Evolutionary conservation across 805 yeast genomes (phyloP), one percentile per base, ranked within the genome.

Genomic region (Cephaloascus albidus): DNA sequence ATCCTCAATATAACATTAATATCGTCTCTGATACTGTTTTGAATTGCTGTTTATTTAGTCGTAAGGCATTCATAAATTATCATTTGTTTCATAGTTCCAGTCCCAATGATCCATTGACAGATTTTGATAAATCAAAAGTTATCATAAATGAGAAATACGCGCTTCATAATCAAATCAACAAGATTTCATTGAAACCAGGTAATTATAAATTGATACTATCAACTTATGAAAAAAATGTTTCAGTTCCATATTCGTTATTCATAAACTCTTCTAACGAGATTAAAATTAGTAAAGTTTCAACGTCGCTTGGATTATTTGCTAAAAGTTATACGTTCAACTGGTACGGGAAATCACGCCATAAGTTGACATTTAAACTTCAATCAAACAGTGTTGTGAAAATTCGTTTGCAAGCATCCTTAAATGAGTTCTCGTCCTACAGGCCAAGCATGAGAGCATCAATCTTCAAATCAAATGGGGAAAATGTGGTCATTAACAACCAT

Each of bases 401-500:
- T 2, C 57, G 53, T 31, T 17, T 55, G 0, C 44, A 48, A 45
- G 31, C 36, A 3, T 36, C 44, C 8, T 16, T 34, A 6, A 18
- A 14, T n/a, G 18, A 37, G 6, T 17, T 23, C 16, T 36, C 27
- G 16, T 49, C 47, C n/a, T 72, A 73, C 43, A 55, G 74, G 33
- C 77, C 78, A 8, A 61, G 60, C 17, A 52, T 72, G 3, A 46
- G 78, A 36, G 77, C 65, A 0, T 68, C 74, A 10, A 43, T 73
- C 6, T 71, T 70, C 46, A 49, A 57, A 35, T 47, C 47, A 4
- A 44, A 44, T 15, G 46, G 51, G 3, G 39, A 45, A 33, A 63
- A 72, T 0, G 44, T 69, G 1, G 47, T 52, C 28, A 50, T 65
- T 16, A 65, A 62, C 38, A 59, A 59, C 20, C 40, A 47, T 12